Conservation (phyloP, 768 basidiomycete species). For the Gymnopilus dilepis region DNA sequence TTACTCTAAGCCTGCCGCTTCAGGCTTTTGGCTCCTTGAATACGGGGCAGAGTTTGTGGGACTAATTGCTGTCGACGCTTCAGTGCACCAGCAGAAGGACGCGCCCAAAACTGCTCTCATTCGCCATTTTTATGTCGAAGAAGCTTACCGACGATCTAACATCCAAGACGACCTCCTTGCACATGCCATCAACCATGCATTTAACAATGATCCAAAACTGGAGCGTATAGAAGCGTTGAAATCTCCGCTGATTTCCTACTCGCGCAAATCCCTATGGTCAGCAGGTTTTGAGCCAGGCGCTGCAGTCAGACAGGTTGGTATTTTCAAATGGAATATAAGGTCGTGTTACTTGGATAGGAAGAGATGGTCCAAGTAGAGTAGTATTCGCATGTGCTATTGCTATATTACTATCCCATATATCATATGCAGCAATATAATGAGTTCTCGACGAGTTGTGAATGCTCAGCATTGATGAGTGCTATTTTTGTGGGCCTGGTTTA, state of each 20-base stretch:
- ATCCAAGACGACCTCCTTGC: conserved; percentile 71
- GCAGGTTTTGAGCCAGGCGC: conserved; percentile 56
- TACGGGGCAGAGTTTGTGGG: conserved; percentile 64
- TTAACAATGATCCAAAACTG: conserved; percentile 47
- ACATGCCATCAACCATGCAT: conserved; percentile 64
- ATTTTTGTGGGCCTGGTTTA: background rate
- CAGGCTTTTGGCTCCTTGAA: conserved; percentile 76
- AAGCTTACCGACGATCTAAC: conserved; percentile 57
- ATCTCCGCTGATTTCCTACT: conserved; percentile 58
- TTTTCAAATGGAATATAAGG: conserved; percentile 61
- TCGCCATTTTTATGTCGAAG: conserved; percentile 78
- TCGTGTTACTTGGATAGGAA: conserved; percentile 47
- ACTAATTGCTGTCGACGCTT: conserved; percentile 73
- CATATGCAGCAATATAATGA: background rate
- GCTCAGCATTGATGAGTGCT: background rate
- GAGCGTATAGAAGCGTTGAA: conserved; percentile 51
- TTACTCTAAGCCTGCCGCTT: conserved; percentile 65
- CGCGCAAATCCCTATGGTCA: conserved; percentile 46
- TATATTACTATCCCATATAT: background rate
- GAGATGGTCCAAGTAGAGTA: conserved; percentile 45
- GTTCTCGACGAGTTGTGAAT: background rate
- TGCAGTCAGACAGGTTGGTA: conserved; percentile 50
- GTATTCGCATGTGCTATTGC: conserved; percentile 6
- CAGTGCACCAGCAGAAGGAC: conserved; percentile 31
- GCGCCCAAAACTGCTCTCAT: conserved; percentile 60